Conservation (phyloP, 495 filamentous ascomycete species). For the Amorphotheca resinae region DNA sequence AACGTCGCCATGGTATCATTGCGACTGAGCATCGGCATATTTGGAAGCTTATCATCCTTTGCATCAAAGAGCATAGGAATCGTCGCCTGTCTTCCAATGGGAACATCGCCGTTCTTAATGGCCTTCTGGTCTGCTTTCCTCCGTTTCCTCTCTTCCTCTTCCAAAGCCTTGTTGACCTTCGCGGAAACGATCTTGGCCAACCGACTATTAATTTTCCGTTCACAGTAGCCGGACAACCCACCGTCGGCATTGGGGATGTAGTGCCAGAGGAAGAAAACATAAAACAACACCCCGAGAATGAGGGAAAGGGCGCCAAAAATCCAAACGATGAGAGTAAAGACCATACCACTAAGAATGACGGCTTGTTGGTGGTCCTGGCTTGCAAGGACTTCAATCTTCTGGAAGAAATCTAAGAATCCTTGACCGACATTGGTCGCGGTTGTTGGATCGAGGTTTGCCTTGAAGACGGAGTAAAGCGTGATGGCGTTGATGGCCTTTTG, state of each 20-base stretch:
- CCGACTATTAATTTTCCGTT: slow-evolving; percentile 73
- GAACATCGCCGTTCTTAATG: slow-evolving; percentile 41
- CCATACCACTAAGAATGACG: slow-evolving; percentile 74
- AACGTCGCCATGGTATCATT: slow-evolving; percentile 57
- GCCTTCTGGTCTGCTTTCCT: slow-evolving; percentile 45
- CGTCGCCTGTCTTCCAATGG: slow-evolving; percentile 48
- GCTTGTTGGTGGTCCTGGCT: slow-evolving; percentile 60
- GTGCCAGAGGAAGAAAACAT: slow-evolving; percentile 79
- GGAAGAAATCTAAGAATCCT: slow-evolving; percentile 51
- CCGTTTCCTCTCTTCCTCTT: slow-evolving; percentile 50
- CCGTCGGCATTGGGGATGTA: slow-evolving; percentile 70
- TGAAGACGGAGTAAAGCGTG: slow-evolving; percentile 69
- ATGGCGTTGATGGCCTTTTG: slow-evolving; percentile 81
- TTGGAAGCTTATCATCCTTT: slow-evolving; percentile 41
- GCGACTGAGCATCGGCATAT: slow-evolving; percentile 47
- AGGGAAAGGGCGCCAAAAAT: slow-evolving; percentile 67
- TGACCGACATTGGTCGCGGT: slow-evolving; percentile 40
- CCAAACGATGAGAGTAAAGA: slow-evolving; percentile 87
- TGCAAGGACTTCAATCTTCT: slow-evolving; percentile 62
- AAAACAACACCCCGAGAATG: slow-evolving; percentile 58
- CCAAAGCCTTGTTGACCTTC: slow-evolving; percentile 77
- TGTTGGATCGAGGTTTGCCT: slow-evolving; percentile 52
- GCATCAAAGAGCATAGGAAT: slow-evolving; percentile 47
- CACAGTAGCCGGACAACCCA: slow-evolving; percentile 72
- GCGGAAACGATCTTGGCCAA: slow-evolving; percentile 65